These are phyloP conservation scores for Thecamonas trahens DNA, from an alignment of 78 protist genomes.

Conservation along the genomic window DNA sequence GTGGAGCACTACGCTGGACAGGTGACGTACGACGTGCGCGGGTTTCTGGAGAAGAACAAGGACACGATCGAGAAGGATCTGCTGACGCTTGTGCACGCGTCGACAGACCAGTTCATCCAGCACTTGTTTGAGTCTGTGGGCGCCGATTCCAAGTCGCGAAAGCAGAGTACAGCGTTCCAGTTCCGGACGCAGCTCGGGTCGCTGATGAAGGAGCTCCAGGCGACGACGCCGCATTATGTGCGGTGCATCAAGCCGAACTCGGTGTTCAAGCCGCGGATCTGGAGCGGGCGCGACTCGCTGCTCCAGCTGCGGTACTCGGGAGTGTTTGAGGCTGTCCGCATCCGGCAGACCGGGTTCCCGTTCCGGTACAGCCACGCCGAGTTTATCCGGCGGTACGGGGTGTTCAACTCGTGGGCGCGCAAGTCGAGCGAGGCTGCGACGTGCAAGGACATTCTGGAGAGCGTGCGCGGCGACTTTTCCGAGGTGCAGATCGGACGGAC, in stretches of 20 bases:
- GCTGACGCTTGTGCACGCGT: slow-evolving; percentile 19
- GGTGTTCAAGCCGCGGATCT: slow-evolving; percentile 21
- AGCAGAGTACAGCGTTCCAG: slow-evolving; percentile 69
- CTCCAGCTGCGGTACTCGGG: slow-evolving; percentile 77
- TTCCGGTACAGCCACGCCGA: slow-evolving; percentile 23
- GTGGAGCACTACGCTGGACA: slow-evolving; percentile 74
- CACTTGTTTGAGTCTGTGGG: slow-evolving; percentile 13
- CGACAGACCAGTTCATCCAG: slow-evolving; percentile 16
- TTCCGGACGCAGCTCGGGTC: slow-evolving; percentile 26
- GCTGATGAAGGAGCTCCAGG: slow-evolving; percentile 50
- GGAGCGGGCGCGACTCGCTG: slow-evolving; percentile 2
- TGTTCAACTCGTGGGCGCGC: no score
- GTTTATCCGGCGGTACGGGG: slow-evolving; percentile 20
- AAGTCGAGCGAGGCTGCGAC: no score
- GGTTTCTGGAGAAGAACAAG: slow-evolving; percentile 73
- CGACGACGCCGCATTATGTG: slow-evolving; percentile 78
- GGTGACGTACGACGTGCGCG: slow-evolving; percentile 63
- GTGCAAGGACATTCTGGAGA: no score
- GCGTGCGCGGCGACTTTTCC: no score
- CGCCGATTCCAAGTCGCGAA: slow-evolving; percentile 42
- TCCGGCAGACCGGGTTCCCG: slow-evolving; percentile 73
- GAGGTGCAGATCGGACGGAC: no score
- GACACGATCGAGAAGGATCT: slow-evolving; percentile 65
- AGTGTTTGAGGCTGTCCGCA: slow-evolving; percentile 69
- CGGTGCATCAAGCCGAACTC: slow-evolving; percentile 88